Base-by-base conservation (phyloP, 805 yeast species). In the Candida odintsovae region DNA sequence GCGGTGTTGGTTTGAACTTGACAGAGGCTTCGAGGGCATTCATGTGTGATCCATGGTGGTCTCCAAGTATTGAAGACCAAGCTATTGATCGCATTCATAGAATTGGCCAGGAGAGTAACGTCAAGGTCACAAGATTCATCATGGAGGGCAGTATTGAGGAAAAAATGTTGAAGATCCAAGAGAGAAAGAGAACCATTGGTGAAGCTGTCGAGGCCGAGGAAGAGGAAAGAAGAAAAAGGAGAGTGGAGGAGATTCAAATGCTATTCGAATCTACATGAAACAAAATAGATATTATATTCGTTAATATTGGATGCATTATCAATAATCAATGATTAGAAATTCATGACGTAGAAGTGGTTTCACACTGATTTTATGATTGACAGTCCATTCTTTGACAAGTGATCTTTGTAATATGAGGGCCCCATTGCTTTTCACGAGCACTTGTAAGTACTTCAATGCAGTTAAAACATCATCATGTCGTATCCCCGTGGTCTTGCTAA, bases 11-110 rank as follows among this genome's bases (percentile, higher is more conserved):
- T 0, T 70, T 90, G 51, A 90, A 90, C 59, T 68, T 90, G 50
- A 90, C 96, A 0, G 79, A 83, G 43, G 96, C 97, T 0, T 83
- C 87, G 0, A 74, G 78, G 31, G 97, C 95, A 3, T 89, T 82
- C 55, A 74, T 90, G 77, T 84, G 92, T 88, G 97, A 90, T 58
- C 97, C 97, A 0, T 90, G 96, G 94, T 90, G 97, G 97, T 86
- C 94, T 26, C 95, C 88, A 40, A 87, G 95, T 42, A 80, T 84
- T 45, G 96, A 89, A 57, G 88, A 86, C 43, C 97, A 89, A 63
- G 96, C 96, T 0, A 86, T 90, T 49, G 96, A 90, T 65, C 70
- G 98, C 56, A 76, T 92, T 16, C 97, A 90, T 60, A 75, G 98
- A 54, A 86, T 92, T 59, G 97, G 98, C 0, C 98, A 90, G 61